Conservation (phyloP, 306 rosid genomes). For the Bauhinia variegata region DNA sequence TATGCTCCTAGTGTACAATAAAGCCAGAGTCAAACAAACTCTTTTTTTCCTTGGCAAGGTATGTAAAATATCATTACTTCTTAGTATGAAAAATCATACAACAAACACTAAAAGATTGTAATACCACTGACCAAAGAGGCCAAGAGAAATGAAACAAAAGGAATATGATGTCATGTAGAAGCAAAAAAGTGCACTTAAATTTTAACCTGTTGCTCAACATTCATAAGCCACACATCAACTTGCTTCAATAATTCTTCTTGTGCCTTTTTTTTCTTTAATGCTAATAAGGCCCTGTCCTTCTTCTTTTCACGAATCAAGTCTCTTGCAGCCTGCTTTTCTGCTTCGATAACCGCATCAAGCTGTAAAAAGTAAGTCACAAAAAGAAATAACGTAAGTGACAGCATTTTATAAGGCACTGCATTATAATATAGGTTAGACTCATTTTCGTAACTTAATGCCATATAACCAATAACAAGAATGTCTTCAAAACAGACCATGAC, state of each 20-base stretch:
- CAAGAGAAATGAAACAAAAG: conserved; percentile 5
- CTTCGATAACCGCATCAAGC: conserved; percentile 96
- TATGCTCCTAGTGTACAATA: neutral
- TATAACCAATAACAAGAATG: neutral
- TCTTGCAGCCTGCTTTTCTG: conserved; percentile 92
- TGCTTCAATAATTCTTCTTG: conserved; percentile 96
- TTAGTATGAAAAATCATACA: neutral
- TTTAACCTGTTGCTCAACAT: conserved; percentile 93
- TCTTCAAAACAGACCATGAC: too few species aligned
- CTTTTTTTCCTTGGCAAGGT: too few species aligned
- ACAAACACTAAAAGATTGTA: too few species aligned
- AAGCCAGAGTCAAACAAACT: neutral
- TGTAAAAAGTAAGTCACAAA: conserved; percentile 36
- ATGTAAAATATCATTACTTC: conserved; percentile 13
- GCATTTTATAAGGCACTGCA: neutral
- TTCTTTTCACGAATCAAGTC: conserved; percentile 88
- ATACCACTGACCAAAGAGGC: neutral
- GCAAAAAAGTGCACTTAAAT: conserved; percentile 4
- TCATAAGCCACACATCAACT: conserved; percentile 91
- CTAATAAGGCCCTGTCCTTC: conserved; percentile 90
- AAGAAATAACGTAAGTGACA: conserved; percentile 14
- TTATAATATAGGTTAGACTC: neutral
- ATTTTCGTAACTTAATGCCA: conserved; percentile 2
- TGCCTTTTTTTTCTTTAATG: conserved; percentile 82
- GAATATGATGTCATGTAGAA: neutral